Conservation (phyloP, 768 basidiomycete genomes). For the Boletus tylopilopsis region DNA sequence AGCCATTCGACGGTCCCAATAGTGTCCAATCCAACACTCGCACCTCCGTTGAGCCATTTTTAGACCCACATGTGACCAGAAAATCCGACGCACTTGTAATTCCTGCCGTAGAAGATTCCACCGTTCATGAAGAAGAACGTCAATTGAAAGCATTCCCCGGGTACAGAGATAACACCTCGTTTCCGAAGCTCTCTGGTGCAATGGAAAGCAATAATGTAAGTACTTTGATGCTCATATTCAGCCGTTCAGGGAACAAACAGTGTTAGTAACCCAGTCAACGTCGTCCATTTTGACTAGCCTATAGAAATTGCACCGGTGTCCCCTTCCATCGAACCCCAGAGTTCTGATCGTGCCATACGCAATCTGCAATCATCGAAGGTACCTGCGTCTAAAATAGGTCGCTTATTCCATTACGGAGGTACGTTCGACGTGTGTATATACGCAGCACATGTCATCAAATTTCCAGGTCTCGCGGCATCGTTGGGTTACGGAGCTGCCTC, state of each 20-base stretch:
- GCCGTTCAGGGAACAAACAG: background rate
- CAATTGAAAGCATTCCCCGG: background rate
- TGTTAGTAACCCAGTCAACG: background rate
- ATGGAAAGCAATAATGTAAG: conserved; percentile 6
- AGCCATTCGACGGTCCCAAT: background rate
- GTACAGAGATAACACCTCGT: background rate
- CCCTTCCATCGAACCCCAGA: background rate
- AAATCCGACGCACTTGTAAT: background rate
- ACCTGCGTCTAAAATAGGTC: conserved; percentile 83
- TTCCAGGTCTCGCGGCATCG: conserved; percentile 82
- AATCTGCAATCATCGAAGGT: conserved; percentile 80
- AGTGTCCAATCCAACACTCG: background rate
- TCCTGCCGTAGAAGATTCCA: background rate
- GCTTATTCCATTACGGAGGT: conserved; percentile 95
- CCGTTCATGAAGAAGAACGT: background rate
- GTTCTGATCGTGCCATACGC: conserved; percentile 22
- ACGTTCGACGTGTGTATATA: conserved; percentile 11
- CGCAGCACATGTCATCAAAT: background rate
- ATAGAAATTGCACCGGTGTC: background rate
- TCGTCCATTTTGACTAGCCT: conserved; percentile 3
- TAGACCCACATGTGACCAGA: background rate
- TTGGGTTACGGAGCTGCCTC: conserved; percentile 86
- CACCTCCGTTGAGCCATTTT: background rate
- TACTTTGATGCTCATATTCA: background rate
- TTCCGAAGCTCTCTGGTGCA: background rate